Percentiles rank a stretch among this genome's conserved stretches.
Conservation (phyloP, 2,329 filamentous ascomycete genomes). For the Mycosphaerella sp. region DNA sequence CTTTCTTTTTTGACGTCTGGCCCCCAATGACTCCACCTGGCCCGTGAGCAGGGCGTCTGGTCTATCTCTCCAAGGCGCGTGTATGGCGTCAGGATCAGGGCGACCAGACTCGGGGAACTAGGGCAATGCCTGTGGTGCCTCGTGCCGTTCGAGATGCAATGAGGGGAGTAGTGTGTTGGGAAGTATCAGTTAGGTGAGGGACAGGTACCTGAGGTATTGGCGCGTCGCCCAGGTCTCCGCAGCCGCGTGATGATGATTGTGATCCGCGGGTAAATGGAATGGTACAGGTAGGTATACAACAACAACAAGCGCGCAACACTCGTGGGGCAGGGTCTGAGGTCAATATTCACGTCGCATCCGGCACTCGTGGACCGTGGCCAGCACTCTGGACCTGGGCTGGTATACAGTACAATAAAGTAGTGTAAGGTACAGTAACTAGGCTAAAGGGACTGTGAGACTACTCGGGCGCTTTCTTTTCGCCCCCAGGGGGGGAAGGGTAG, state of each 20-base stretch:
- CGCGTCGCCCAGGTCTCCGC: neutral
- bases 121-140: conserved; percentile 8
- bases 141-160: neutral
- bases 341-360: neutral
- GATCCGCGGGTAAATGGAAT: neutral
- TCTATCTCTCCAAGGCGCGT: neutral
- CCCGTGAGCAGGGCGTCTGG: neutral
- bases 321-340: neutral
- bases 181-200: too few relatives aligned
- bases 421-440: too few relatives aligned
- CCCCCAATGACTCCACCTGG: conserved; percentile 3
- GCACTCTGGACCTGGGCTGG: too few relatives aligned
- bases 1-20: neutral
- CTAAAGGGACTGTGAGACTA: too few relatives aligned
- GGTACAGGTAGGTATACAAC: neutral
- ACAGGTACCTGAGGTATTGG: too few relatives aligned
- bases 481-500: too few relatives aligned
- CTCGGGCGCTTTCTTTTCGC: too few relatives aligned
- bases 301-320: neutral
- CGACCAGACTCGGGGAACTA: conserved; percentile 2
- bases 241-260: neutral
- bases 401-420: too few relatives aligned
- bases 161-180: neutral
- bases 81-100: conserved; percentile 12
- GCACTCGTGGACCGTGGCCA: too few relatives aligned